Base-by-base conservation (phyloP, 306 rosid species). In the Trifolium pratense region DNA sequence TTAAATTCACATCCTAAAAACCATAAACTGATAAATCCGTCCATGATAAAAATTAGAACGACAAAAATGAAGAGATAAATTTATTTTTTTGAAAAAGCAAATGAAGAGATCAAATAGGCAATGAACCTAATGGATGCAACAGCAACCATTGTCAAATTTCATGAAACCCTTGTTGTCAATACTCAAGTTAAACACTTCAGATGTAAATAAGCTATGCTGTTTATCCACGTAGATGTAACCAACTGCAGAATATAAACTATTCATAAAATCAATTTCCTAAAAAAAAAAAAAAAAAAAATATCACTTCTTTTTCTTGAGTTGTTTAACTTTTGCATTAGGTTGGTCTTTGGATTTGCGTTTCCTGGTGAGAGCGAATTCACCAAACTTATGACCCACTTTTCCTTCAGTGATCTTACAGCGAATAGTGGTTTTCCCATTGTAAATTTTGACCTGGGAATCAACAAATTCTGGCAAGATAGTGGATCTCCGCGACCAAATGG, bases 301-400 rank as follows among this genome's bases (percentile, higher is more conserved):
- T 80, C 74, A 80, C 84, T 80, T 80, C 66, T 80, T 80, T 75
- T 80, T 80, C 81, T 75, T 80, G 8, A 43, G 74, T 62, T 62
- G 82, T 73, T 80, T 80, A 42, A 75, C 64, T 57, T 80, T 80
- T 61, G 80, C 62, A 69, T 15, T 70, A 46, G 78, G 3, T 45
- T 80, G 84, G 32, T 75, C 84, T 75, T n/a, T 70, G 34, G 51
- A 25, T 73, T 75, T 80, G 43, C 81, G 84, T 66, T 80, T 80
- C 78, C 81, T 80, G 49, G 84, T 80, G 51, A 80, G 84, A 13
- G 84, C 84, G 23, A 80, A 80, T 66, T 80, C 84, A 8, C 84
- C 84, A 20, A 80, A 80, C 49, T 80, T 80, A 48, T 80, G 84
- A 36, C 84, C 84, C 7, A 80, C 84, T 80, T 80, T 80, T 36